Evolutionary conservation across 139 green algal species (phyloP).

Genomic region (Choricystis sp.): DNA sequence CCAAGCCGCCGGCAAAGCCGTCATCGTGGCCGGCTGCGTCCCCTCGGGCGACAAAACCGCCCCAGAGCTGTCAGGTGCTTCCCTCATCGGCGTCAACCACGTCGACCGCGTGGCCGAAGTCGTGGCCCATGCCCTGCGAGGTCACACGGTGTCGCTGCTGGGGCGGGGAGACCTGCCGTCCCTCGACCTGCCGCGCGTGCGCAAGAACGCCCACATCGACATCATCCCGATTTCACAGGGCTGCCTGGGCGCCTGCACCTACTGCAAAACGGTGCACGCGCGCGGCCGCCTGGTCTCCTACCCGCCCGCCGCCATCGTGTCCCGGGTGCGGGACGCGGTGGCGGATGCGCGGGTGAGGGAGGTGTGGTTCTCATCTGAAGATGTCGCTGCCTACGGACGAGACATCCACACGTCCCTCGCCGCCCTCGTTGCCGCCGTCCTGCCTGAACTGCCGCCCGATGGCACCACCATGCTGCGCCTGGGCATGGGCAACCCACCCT

Average conservation of each 20-base stretch:
- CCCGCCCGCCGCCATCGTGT: conserved; percentile 35
- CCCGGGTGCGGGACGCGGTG: conserved; percentile 14
- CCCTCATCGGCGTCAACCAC: conserved; percentile 56
- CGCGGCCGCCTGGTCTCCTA: conserved; percentile 67
- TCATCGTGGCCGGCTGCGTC: conserved; percentile 79
- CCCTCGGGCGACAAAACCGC: conserved; percentile 61
- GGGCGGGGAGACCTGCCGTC: conserved; percentile 57
- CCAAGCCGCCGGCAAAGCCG: conserved; percentile 26
- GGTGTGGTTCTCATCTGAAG: conserved; percentile 83
- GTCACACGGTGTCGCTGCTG: conserved; percentile 65
- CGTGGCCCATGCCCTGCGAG: conserved; percentile 78
- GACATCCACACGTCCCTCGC: conserved; percentile 65
- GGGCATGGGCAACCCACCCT: conserved; percentile 92
- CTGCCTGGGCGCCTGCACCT: conserved; percentile 78
- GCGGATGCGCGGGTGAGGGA: conserved; percentile 39
- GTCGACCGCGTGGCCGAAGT: conserved; percentile 84
- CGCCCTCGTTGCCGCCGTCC: conserved; percentile 39
- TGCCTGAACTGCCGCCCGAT: conserved; percentile 54
- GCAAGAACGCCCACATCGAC: conserved; percentile 70
- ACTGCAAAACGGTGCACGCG: conserved; percentile 96
- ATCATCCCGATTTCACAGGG: conserved; percentile 78
- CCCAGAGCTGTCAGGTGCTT: conserved; percentile 57
- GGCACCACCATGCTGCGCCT: conserved; percentile 56
- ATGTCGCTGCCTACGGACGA: conserved; percentile 75
- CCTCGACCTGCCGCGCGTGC: conserved; percentile 83